A percentile compares a stretch with the other conserved stretches of the same genome.
phyloP scores from a whole-genome alignment of 192 early-diverging fungal species.

The Entomortierella chlamydospora region DNA sequence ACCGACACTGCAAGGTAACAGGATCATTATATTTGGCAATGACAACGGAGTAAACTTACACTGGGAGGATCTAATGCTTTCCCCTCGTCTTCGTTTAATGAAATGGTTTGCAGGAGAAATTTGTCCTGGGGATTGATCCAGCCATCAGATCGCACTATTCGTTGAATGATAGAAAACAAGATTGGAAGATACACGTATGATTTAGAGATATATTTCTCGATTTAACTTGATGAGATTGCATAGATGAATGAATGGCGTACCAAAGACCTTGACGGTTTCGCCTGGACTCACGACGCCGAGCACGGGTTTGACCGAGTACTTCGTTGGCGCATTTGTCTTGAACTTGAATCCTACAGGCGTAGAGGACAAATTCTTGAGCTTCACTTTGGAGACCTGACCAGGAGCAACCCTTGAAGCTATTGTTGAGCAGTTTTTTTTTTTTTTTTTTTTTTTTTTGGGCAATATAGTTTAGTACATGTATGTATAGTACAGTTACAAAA shows the following conservation, averaged over 20 bases:
- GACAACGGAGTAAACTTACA: background rate
- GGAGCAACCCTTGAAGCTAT: conserved; percentile 26
- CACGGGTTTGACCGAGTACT: conserved; percentile 60
- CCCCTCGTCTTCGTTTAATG: conserved; percentile 27
- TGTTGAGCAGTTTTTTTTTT: too few relatives aligned
- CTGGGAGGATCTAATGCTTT: conserved; percentile 7
- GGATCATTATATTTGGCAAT: background rate
- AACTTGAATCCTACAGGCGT: conserved; percentile 48
- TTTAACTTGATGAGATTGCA: background rate
- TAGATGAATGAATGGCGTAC: conserved; percentile 18
- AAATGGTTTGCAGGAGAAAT: conserved; percentile 53
- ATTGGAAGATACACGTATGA: background rate
- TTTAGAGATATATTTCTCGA: background rate
- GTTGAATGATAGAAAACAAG: background rate
- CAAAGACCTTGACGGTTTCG: conserved; percentile 51
- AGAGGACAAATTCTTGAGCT: conserved; percentile 25
- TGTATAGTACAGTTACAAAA: background rate
- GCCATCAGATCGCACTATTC: conserved; percentile 52
- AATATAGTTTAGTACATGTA: background rate
- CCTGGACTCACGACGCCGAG: conserved; percentile 45
- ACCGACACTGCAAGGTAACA: background rate
- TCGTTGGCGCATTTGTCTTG: conserved; percentile 59
- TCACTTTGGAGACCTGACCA: conserved; percentile 39
- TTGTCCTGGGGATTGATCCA: conserved; percentile 55
- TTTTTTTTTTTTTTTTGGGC: too few relatives aligned